Evolutionary conservation across 495 filamentous ascomycete species (phyloP).

Genomic region (Trichocladium antarcticum): DNA sequence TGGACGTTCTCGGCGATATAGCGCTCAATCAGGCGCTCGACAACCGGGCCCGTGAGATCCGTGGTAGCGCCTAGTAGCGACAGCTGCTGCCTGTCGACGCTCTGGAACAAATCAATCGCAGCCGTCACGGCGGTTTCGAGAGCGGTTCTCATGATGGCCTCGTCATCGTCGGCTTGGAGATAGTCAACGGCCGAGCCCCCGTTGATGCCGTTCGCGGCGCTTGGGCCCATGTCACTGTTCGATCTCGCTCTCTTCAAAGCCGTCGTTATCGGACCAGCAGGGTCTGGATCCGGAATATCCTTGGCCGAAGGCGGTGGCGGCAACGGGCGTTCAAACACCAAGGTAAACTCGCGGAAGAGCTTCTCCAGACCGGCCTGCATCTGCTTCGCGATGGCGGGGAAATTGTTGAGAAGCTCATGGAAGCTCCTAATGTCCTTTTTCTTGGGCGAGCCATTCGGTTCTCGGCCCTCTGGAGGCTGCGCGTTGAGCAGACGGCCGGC

Average conservation of each 20-base stretch:
- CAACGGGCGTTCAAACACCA: constrained; percentile 71
- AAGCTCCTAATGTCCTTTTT: constrained; percentile 90
- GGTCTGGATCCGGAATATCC: constrained; percentile 41
- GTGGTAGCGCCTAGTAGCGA: constrained; percentile 87
- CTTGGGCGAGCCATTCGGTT: constrained; percentile 32
- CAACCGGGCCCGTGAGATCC: constrained; percentile 80
- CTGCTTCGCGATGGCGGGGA: constrained; percentile 92
- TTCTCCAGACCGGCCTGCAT: constrained; percentile 90
- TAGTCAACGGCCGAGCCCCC: constrained; percentile 23
- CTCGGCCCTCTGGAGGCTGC: constrained; percentile 27
- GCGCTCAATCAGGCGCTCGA: constrained; percentile 88
- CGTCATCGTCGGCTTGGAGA: constrained; percentile 56
- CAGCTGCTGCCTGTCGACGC: constrained; percentile 89
- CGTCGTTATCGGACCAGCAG: constrained; percentile 39
- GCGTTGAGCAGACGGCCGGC: constrained; percentile 24
- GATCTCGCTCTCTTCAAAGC: constrained; percentile 42
- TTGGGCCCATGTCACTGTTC: constrained; percentile 30
- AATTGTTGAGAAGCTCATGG: constrained; percentile 79
- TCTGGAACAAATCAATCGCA: constrained; percentile 90
- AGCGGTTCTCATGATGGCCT: constrained; percentile 72
- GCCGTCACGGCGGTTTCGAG: constrained; percentile 86
- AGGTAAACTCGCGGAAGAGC: constrained; percentile 80
- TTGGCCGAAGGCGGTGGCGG: constrained; percentile 61
- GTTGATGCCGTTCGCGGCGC: constrained; percentile 16
- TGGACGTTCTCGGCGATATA: constrained; percentile 93